Percentiles rank a stretch among this genome's conserved stretches.
phyloP scores from a whole-genome alignment of 345 rosid genomes.

The Hibiscus trionum region DNA sequence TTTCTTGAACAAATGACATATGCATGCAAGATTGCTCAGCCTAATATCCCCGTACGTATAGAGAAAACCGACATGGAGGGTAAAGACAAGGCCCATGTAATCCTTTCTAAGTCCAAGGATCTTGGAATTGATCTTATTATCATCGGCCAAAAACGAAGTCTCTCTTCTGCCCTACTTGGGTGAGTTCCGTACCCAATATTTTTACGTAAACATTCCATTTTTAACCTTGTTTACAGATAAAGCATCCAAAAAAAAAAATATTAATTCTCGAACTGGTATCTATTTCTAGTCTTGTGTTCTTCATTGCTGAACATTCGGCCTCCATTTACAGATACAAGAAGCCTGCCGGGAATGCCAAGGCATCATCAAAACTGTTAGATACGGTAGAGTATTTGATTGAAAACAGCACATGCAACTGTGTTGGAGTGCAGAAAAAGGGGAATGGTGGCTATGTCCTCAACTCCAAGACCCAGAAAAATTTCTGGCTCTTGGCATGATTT shows the following conservation, averaged over 20 bases:
- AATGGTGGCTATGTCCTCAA: slow-evolving; percentile 73
- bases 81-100: slow-evolving; percentile 3
- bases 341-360: slow-evolving; percentile 40
- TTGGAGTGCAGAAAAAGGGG: slow-evolving; percentile 74
- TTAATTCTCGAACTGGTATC: too few species aligned
- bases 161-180: slow-evolving; percentile 68
- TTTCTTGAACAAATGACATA: slow-evolving; percentile 73
- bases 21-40: slow-evolving; percentile 38
- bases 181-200: slow-evolving; percentile 19
- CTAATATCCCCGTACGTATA: background rate
- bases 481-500: slow-evolving; percentile 75
- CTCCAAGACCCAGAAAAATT: slow-evolving; percentile 73
- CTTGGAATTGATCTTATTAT: slow-evolving; percentile 55
- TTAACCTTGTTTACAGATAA: too few species aligned
- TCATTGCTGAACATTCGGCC: background rate
- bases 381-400: slow-evolving; percentile 78
- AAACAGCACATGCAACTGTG: slow-evolving; percentile 72
- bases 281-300: too few species aligned
- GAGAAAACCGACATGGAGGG: background rate
- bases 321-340: slow-evolving; percentile 28
- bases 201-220: too few species aligned
- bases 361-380: slow-evolving; percentile 44
- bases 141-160: slow-evolving; percentile 63
- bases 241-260: too few species aligned
- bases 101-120: slow-evolving; percentile 39